Conservation (phyloP, 148 eudicot species). For the Amaranthus hypochondriacus region DNA sequence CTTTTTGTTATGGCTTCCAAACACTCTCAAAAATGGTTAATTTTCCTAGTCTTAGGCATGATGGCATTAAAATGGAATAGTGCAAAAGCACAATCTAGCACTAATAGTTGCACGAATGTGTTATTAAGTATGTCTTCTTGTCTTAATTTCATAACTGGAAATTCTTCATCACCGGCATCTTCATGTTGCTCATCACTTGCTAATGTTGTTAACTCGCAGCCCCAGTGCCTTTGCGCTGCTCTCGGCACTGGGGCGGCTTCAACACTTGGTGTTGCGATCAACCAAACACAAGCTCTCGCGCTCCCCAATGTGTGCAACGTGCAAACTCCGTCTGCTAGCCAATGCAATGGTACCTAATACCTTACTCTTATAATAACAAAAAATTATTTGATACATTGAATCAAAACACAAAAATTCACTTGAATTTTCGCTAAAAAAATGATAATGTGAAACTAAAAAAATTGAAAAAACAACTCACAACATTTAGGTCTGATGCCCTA, state of each 20-base stretch:
- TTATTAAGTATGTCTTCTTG: constrained; percentile 52
- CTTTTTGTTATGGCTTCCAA: constrained; percentile 18
- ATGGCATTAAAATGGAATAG: constrained; percentile 21
- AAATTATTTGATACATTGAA: too few species aligned
- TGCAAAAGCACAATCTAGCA: constrained; percentile 35
- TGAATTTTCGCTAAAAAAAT: too few species aligned
- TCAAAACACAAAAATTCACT: too few species aligned
- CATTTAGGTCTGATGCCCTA: too few species aligned
- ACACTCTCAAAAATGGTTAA: not conserved
- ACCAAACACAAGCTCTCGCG: constrained; percentile 34
- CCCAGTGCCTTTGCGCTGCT: constrained; percentile 46
- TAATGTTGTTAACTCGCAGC: constrained; percentile 41
- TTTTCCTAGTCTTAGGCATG: constrained; percentile 11
- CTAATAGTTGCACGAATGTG: constrained; percentile 32
- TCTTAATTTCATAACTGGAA: constrained; percentile 54
- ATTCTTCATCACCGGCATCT: constrained; percentile 45
- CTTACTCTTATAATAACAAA: too few species aligned
- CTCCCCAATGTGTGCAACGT: constrained; percentile 39
- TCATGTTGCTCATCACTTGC: constrained; percentile 48
- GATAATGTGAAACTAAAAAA: not conserved
- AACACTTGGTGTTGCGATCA: constrained; percentile 30
- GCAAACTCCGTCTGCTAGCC: constrained; percentile 36
- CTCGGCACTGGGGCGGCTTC: constrained; percentile 29
- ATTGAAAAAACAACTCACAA: not conserved
- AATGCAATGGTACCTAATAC: constrained; percentile 24